Evolutionary conservation across 164 flowering plant genomes (phyloP).

Genomic region (Euptelea pleiosperma): DNA sequence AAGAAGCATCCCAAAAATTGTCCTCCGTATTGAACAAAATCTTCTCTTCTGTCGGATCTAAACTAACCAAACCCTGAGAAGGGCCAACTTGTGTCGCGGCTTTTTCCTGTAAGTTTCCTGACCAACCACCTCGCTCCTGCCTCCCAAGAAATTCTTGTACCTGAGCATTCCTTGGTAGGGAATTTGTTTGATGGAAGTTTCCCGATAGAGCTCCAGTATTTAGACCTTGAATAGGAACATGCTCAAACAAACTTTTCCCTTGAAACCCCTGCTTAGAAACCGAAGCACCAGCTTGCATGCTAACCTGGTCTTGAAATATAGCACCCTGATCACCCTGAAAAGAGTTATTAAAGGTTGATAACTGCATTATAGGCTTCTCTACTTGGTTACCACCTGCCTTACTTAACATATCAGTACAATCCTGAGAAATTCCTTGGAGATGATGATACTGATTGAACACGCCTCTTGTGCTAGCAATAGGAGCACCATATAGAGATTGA

Average conservation of each 20-base stretch:
- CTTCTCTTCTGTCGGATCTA: slow-evolving; percentile 74
- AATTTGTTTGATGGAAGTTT: slow-evolving; percentile 28
- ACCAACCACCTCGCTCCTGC: slow-evolving; percentile 36
- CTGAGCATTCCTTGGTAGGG: slow-evolving; percentile 29
- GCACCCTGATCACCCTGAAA: slow-evolving; percentile 38
- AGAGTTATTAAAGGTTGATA: slow-evolving; percentile 34
- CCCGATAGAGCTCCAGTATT: slow-evolving; percentile 26
- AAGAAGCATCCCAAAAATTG: slow-evolving; percentile 46
- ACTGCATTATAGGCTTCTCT: slow-evolving; percentile 40
- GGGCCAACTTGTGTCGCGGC: slow-evolving; percentile 24
- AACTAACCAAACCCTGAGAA: slow-evolving; percentile 36
- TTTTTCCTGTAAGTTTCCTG: slow-evolving; percentile 29
- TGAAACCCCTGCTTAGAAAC: slow-evolving; percentile 39
- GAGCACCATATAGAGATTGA: slow-evolving; percentile 60
- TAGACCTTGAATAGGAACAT: slow-evolving; percentile 31
- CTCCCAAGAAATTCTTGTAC: slow-evolving; percentile 35
- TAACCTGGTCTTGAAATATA: slow-evolving; percentile 32
- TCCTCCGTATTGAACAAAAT: slow-evolving; percentile 61
- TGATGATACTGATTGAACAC: slow-evolving; percentile 37
- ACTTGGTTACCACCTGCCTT: slow-evolving; percentile 31
- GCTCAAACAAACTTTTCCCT: slow-evolving; percentile 38
- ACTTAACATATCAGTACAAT: slow-evolving; percentile 28
- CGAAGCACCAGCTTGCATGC: slow-evolving; percentile 29
- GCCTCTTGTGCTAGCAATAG: slow-evolving; percentile 38
- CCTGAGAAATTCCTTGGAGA: slow-evolving; percentile 43